Base-by-base conservation (phyloP, 2,329 filamentous ascomycete species). In the Diaporthe citrichinensis region DNA sequence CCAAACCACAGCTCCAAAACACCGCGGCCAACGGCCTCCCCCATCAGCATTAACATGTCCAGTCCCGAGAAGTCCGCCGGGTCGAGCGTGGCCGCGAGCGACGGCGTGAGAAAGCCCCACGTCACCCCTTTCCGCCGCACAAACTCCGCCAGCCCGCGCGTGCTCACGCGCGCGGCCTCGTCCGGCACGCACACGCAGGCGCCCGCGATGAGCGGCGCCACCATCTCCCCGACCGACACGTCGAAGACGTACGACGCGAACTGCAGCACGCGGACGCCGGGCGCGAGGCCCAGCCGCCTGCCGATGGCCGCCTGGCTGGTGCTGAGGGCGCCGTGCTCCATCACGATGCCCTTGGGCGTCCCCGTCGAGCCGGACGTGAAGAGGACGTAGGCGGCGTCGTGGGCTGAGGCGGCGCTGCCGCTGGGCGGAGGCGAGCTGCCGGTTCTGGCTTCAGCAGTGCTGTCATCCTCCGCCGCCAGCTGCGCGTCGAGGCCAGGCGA, bases 1-100 rank as follows among this genome's bases (percentile, higher is more conserved):
- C 46, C 46, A 7, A 51, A 51, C 46, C 85, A 88, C 88, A 89
- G 2, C 81, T 81, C 0, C 84, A 83, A 14, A 87, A 87, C 49
- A 89, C 87, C 9, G 86, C 86, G 0, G 86, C 83, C 0, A 88
- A 89, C 76, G 91, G 88, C 8, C 87, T 90, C 88, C 14, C 88
- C 88, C 14, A 87, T 88, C 17, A 72, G 28, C 31, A 75, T 44
- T 10, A 78, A 44, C 34, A 36, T 34, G 41, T 72, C 53, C 28
- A 78, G 58, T 0, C 4, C 28, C 17, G 74, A 73, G 17, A 75
- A 14, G 15, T 76, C 76, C 2, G 28, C 71, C 10, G 77, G 77
- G 25, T 39, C 8, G 4, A 78, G 31, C 15, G 74, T 34, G 15
- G 31, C 28, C 1, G 72, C 71, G 34, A 74, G 62, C 5, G 71